Conservation (phyloP, 495 filamentous ascomycete genomes). For the Filosporella fistucella region DNA sequence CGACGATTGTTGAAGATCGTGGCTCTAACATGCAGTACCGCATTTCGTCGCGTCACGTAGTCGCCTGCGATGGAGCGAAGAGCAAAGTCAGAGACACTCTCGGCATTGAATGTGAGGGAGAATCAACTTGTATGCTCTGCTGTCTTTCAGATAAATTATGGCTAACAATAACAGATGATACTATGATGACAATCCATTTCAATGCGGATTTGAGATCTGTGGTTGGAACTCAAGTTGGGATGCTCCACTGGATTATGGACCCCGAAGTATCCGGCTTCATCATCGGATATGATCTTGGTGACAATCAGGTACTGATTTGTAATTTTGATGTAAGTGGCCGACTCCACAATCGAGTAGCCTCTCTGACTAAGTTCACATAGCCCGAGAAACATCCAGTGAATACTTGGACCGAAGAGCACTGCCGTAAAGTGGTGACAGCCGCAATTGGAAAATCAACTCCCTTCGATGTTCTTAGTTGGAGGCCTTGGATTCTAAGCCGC, state of each 20-base stretch:
- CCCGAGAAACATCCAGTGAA: conserved; percentile 30
- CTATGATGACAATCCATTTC: conserved; percentile 44
- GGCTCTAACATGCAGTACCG: conserved; percentile 3
- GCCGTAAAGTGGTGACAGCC: conserved; percentile 28
- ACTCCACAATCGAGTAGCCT: neutral
- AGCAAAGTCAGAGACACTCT: conserved; percentile 31
- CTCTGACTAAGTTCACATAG: conserved; percentile 9
- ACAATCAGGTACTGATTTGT: conserved; percentile 36
- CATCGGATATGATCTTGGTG: conserved; percentile 35
- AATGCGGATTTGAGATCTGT: conserved; percentile 34
- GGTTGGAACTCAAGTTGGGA: conserved; percentile 33
- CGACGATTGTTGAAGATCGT: conserved; percentile 16
- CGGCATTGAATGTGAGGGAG: conserved; percentile 32
- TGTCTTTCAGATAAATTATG: neutral
- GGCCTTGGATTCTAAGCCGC: conserved; percentile 36
- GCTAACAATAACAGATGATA: conserved; percentile 26
- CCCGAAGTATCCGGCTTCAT: conserved; percentile 35
- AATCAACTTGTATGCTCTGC: conserved; percentile 28
- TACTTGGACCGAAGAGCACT: conserved; percentile 31
- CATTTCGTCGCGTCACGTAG: conserved; percentile 16
- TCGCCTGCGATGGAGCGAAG: conserved; percentile 33
- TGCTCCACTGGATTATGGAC: conserved; percentile 41
- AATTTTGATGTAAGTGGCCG: conserved; percentile 31
- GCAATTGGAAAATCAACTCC: conserved; percentile 31
- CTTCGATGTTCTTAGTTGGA: conserved; percentile 34